A percentile compares a stretch with the other conserved stretches of the same genome.
Evolutionary conservation across 129 eudicot genomes (phyloP).

Genomic region (Cynara cardunculus): DNA sequence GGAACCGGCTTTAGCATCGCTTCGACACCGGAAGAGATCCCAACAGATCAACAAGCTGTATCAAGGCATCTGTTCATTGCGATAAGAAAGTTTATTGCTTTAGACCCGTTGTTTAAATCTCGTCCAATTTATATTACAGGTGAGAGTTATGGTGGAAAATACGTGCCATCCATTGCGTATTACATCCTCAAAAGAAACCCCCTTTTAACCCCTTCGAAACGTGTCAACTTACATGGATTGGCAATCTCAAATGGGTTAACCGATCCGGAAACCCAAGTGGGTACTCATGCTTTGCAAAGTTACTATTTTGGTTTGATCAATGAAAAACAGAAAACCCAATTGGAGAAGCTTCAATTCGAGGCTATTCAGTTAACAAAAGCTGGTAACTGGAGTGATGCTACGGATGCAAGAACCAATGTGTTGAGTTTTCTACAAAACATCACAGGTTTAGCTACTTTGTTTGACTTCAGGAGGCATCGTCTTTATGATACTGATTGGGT

Average conservation of each 20-base stretch:
- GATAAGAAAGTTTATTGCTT: slow-evolving; percentile 23
- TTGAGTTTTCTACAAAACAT: slow-evolving; percentile 31
- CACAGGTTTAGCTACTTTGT: slow-evolving; percentile 27
- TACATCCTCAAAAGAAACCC: neutral
- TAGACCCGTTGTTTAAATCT: neutral
- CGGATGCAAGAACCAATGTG: slow-evolving; percentile 40
- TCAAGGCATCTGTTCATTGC: slow-evolving; percentile 52
- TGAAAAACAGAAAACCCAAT: slow-evolving; percentile 43
- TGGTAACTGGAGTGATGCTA: slow-evolving; percentile 52
- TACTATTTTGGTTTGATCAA: slow-evolving; percentile 54
- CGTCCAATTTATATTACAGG: neutral
- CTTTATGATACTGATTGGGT: slow-evolving; percentile 45
- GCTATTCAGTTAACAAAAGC: neutral
- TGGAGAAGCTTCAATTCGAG: slow-evolving; percentile 33
- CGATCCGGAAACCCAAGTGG: slow-evolving; percentile 54
- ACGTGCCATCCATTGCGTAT: neutral
- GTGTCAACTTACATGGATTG: slow-evolving; percentile 22
- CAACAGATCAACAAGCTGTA: slow-evolving; percentile 47
- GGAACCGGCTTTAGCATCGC: slow-evolving; percentile 75
- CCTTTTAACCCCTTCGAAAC: neutral
- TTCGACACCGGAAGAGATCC: slow-evolving; percentile 46
- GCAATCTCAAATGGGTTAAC: slow-evolving; percentile 68
- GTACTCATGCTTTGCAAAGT: slow-evolving; percentile 53
- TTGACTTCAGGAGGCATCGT: slow-evolving; percentile 46
- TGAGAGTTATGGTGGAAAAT: neutral